Conservation (phyloP, 139 green algal genomes). For the Edaphochlamys debaryana region DNA sequence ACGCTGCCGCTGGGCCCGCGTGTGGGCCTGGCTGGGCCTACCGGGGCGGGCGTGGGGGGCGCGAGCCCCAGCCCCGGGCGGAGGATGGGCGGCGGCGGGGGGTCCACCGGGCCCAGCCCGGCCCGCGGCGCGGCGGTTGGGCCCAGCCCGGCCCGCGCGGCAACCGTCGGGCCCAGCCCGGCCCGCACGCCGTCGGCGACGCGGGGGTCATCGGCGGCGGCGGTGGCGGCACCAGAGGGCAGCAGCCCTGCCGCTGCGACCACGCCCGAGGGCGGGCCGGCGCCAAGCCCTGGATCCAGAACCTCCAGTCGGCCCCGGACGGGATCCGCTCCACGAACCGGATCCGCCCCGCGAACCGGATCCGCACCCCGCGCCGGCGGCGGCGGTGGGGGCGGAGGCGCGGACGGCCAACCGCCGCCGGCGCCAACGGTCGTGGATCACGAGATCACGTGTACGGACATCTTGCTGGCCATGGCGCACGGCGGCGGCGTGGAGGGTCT, state of each 20-base stretch:
- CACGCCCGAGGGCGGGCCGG: no score
- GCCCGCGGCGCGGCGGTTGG: constrained; percentile 2
- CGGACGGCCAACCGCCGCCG: no score
- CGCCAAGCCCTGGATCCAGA: no score
- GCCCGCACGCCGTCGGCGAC: not conserved
- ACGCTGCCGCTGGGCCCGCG: not conserved
- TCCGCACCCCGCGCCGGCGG: not conserved
- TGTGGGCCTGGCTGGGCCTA: not conserved
- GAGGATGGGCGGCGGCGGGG: not conserved
- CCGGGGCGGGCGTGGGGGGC: not conserved
- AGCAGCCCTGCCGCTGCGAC: no score
- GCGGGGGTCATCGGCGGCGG: not conserved
- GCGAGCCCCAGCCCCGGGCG: not conserved
- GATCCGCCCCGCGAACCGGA: no score
- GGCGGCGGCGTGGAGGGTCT: constrained; percentile 34
- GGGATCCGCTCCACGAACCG: no score
- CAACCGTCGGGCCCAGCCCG: no score
- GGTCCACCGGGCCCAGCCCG: constrained; percentile 4
- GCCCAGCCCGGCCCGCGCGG: not conserved
- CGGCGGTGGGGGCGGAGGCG: not conserved
- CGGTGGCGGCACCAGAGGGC: no score
- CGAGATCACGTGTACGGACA: constrained; percentile 45
- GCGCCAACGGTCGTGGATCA: not conserved
- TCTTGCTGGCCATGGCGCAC: constrained; percentile 49
- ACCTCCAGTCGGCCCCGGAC: no score